Evolutionary conservation across 2,329 filamentous ascomycete species (phyloP).

Genomic region (Chrysoporthe austroafricana): DNA sequence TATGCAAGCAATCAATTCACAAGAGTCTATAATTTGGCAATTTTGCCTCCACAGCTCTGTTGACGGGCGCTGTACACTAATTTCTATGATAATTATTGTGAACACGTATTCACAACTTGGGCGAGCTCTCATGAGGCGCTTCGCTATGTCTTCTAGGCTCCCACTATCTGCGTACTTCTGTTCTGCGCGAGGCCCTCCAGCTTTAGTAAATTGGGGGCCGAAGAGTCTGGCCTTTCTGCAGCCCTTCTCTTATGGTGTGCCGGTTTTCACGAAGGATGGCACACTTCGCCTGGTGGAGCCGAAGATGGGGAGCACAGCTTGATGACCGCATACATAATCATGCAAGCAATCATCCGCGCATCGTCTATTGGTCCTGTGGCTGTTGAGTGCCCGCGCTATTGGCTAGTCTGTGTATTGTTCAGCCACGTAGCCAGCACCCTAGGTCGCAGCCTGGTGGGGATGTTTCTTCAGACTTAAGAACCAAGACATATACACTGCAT

Average conservation of each 20-base stretch:
- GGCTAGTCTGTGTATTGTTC: not conserved
- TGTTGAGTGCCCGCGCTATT: not conserved
- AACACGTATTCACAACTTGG: no score
- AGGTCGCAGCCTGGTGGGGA: not conserved
- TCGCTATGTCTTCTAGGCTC: no score
- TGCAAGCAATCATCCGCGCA: constrained; percentile 1
- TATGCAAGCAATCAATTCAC: not conserved
- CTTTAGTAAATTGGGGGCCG: no score
- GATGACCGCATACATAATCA: constrained; percentile 7
- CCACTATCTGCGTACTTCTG: no score
- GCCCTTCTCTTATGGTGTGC: not conserved
- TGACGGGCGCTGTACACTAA: not conserved
- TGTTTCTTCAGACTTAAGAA: no score
- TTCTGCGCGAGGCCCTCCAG: no score
- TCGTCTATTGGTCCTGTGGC: not conserved
- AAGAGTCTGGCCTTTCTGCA: not conserved
- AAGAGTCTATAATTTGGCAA: not conserved
- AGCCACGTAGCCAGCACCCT: not conserved
- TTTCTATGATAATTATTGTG: no score
- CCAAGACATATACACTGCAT: not conserved
- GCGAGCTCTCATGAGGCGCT: no score
- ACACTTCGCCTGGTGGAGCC: not conserved
- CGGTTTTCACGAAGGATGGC: not conserved
- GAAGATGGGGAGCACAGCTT: constrained; percentile 3
- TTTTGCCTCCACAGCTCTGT: not conserved